phyloP scores from a whole-genome alignment of 2,329 filamentous ascomycete genomes.

The Verticillium klebahnii region DNA sequence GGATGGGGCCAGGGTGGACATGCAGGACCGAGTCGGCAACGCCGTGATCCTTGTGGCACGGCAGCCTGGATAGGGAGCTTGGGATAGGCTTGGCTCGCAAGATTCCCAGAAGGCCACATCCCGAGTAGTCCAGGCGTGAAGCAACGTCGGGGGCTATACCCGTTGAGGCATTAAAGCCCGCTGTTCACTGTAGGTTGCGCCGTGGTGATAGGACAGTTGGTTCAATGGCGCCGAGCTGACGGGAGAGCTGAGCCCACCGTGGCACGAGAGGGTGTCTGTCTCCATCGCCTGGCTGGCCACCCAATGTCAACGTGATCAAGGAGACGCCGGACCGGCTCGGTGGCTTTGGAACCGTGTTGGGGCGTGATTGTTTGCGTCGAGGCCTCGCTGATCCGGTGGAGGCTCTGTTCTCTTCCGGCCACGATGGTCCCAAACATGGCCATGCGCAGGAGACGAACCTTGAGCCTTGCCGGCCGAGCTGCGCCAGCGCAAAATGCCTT shows the following conservation, averaged over 20 bases:
- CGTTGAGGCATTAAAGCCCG: not conserved
- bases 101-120: not conserved
- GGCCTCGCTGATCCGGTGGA: not conserved
- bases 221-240: not conserved
- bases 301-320: not conserved
- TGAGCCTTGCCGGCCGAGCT: no score
- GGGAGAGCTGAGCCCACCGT: not conserved
- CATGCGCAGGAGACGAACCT: not conserved
- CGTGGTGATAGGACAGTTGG: not conserved
- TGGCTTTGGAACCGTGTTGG: not conserved
- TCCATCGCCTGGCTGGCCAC: not conserved
- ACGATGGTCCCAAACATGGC: not conserved
- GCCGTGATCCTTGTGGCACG: not conserved
- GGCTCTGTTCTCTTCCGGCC: not conserved
- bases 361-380: not conserved
- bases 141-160: not conserved
- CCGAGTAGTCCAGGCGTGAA: not conserved
- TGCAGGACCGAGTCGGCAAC: not conserved
- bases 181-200: not conserved
- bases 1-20: slow-evolving; percentile 1
- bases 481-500: not conserved
- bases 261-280: not conserved
- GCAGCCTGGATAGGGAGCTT: not conserved
- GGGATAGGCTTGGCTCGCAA: not conserved
- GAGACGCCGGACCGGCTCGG: not conserved